A percentile compares a stretch with the other conserved stretches of the same genome.
Evolutionary conservation across 1,139 yeast species (phyloP).

Genomic region (Pneumocystis sp.): DNA sequence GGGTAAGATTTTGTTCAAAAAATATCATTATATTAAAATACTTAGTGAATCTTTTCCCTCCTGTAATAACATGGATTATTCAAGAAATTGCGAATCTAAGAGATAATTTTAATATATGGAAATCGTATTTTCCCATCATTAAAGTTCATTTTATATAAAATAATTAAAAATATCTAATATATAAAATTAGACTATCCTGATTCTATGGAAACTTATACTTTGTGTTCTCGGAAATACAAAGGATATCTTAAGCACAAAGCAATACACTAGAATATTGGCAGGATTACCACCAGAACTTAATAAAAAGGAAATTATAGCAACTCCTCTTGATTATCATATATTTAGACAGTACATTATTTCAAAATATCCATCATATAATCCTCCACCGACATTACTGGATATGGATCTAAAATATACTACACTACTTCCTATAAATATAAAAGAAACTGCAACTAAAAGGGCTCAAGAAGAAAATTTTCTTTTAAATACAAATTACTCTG

Average conservation of each 20-base stretch:
- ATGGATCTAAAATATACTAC: slow-evolving; percentile 37
- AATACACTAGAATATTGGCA: slow-evolving; percentile 33
- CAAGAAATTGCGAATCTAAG: slow-evolving; percentile 52
- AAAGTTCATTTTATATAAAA: slow-evolving; percentile 26
- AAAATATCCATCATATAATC: slow-evolving; percentile 56
- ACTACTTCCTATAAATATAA: slow-evolving; percentile 24
- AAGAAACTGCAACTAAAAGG: slow-evolving; percentile 19
- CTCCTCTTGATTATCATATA: slow-evolving; percentile 68
- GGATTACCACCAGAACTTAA: slow-evolving; percentile 26
- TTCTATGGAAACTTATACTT: slow-evolving; percentile 46
- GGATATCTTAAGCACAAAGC: slow-evolving; percentile 34
- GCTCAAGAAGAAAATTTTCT: neutral
- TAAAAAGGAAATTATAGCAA: slow-evolving; percentile 32
- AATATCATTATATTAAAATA: neutral
- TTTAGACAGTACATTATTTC: slow-evolving; percentile 61
- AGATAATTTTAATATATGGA: slow-evolving; percentile 28
- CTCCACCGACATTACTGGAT: slow-evolving; percentile 32
- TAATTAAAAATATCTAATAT: neutral
- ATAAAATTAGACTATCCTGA: slow-evolving; percentile 23
- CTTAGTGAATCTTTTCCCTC: slow-evolving; percentile 24
- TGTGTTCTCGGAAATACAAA: slow-evolving; percentile 50
- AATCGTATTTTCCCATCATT: slow-evolving; percentile 28
- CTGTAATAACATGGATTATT: slow-evolving; percentile 33
- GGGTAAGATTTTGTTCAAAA: slow-evolving; percentile 4
- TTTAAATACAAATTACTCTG: neutral